A percentile compares a stretch with the other conserved stretches of the same genome.
Conservation (phyloP, 257 asterid species). For the Solanum lycopersicoides region DNA sequence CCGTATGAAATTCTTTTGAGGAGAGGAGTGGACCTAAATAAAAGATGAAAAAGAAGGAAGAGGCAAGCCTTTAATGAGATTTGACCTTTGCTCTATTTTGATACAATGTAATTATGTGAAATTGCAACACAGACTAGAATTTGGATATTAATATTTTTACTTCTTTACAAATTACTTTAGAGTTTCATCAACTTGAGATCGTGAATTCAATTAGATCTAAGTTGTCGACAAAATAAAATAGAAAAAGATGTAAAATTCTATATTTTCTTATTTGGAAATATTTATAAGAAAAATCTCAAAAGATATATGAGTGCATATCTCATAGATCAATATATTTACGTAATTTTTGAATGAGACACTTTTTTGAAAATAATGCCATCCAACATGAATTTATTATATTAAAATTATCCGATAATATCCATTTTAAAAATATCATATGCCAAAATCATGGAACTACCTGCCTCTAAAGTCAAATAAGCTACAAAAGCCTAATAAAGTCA, state of each 20-base stretch:
- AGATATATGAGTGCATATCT: neutral
- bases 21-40: too few species aligned
- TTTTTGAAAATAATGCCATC: neutral
- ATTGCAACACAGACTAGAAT: neutral
- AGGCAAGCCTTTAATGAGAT: neutral
- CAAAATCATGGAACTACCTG: neutral
- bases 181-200: neutral
- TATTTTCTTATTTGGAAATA: neutral
- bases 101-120: neutral
- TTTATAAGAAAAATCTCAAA: neutral
- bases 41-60: neutral
- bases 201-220: neutral
- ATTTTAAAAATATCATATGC: neutral
- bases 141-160: neutral
- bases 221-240: neutral
- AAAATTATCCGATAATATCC: neutral
- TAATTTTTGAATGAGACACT: neutral
- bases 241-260: neutral
- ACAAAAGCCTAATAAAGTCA: neutral
- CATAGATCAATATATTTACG: too few species aligned
- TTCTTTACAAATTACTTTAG: neutral
- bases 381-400: neutral
- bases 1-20: neutral
- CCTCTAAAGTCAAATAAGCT: neutral
- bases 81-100: neutral